These are phyloP conservation scores for Penicillium psychrofluorescens DNA, from an alignment of 495 filamentous ascomycete genomes.

Conservation along the genomic window DNA sequence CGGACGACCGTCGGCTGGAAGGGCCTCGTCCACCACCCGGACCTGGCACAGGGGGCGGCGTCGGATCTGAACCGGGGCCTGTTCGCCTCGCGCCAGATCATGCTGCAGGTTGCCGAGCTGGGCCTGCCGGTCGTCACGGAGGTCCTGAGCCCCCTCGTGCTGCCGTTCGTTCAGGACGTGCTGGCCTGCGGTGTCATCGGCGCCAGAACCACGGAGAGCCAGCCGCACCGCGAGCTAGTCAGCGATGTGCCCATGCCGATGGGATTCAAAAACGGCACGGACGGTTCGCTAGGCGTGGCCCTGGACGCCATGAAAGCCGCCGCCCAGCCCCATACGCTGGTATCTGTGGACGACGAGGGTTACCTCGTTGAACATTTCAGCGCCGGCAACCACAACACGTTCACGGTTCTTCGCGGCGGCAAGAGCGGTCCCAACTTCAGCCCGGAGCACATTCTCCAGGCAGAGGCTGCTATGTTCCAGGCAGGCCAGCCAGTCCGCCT, in stretches of 20 bases:
- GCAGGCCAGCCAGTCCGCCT: slow-evolving; percentile 83
- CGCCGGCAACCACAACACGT: slow-evolving; percentile 88
- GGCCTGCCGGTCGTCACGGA: slow-evolving; percentile 94
- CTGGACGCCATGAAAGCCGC: slow-evolving; percentile 95
- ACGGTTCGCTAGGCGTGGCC: slow-evolving; percentile 81
- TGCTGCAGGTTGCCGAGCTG: slow-evolving; percentile 73
- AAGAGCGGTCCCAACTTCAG: slow-evolving; percentile 91
- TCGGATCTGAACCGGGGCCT: slow-evolving; percentile 99
- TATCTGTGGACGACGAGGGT: slow-evolving; percentile 97
- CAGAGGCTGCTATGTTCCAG: slow-evolving; percentile 71
- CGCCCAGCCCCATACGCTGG: slow-evolving; percentile 88
- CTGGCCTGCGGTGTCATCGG: slow-evolving; percentile 95
- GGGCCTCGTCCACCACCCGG: slow-evolving; percentile 96
- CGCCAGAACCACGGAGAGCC: slow-evolving; percentile 90
- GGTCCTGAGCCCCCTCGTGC: slow-evolving; percentile 97
- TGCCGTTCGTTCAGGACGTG: slow-evolving; percentile 87
- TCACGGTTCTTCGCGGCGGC: slow-evolving; percentile 89
- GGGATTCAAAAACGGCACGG: slow-evolving; percentile 98
- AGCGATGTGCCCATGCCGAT: slow-evolving; percentile 97
- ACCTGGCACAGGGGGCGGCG: slow-evolving; percentile 73
- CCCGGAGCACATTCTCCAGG: slow-evolving; percentile 66
- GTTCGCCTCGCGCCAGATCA: slow-evolving; percentile 77
- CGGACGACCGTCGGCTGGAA: slow-evolving; percentile 99
- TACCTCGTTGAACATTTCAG: slow-evolving; percentile 92
- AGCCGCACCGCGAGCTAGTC: slow-evolving; percentile 90